Conservation (phyloP, 2,329 filamentous ascomycete species). For the Botryotinia calthae region DNA sequence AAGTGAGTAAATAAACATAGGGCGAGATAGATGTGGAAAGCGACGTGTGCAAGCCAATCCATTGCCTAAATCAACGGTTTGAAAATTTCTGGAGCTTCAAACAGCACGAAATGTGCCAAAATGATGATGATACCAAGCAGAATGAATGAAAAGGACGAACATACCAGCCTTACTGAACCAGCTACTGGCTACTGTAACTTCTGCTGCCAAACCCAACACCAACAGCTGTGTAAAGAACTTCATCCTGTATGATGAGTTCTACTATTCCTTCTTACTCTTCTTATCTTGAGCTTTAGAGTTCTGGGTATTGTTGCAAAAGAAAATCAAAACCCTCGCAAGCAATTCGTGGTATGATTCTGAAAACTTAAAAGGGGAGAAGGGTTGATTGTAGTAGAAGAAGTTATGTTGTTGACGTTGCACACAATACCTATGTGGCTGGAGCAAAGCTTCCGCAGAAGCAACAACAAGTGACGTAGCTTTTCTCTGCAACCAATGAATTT, state of each 20-base stretch:
- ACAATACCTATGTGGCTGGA: constrained; percentile 15
- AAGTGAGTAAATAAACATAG: neutral
- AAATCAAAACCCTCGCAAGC: neutral
- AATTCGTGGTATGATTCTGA: neutral
- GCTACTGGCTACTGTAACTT: constrained; percentile 67
- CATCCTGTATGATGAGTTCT: constrained; percentile 51
- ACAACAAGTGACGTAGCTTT: neutral
- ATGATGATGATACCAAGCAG: neutral
- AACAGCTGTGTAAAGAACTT: constrained; percentile 71
- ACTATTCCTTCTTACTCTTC: neutral
- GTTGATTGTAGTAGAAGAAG: neutral
- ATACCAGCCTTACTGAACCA: constrained; percentile 87
- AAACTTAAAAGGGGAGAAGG: neutral
- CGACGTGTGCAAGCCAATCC: neutral
- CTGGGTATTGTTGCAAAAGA: neutral
- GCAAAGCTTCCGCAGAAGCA: constrained; percentile 11
- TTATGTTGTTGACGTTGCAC: constrained; percentile 9
- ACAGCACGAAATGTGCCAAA: constrained; percentile 9
- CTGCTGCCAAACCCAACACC: constrained; percentile 68
- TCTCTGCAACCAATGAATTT: neutral
- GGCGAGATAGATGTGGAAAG: constrained; percentile 7
- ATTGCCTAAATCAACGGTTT: neutral
- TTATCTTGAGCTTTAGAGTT: neutral
- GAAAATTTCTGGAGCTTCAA: constrained; percentile 12
- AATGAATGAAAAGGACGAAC: constrained; percentile 39